A percentile compares a stretch with the other conserved stretches of the same genome.
These are phyloP conservation scores for Entophlyctis luteolus DNA, from an alignment of 192 early-diverging fungal genomes.

Conservation along the genomic window DNA sequence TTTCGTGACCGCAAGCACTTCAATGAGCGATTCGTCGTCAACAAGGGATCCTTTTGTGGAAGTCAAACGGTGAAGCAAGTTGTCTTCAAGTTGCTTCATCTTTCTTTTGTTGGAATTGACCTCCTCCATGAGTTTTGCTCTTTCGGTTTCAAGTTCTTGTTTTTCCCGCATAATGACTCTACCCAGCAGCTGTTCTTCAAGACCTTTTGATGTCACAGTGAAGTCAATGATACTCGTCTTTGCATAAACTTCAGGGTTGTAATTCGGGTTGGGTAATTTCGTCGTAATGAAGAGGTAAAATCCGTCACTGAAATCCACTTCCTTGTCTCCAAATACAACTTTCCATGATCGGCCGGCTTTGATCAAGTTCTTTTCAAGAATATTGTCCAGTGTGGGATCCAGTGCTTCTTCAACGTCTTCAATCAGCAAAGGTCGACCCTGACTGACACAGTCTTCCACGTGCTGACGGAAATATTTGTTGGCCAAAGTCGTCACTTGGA, in stretches of 20 bases:
- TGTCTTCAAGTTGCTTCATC: conserved; percentile 70
- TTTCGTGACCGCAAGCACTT: conserved; percentile 61
- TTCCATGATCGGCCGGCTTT: conserved; percentile 57
- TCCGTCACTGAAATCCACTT: conserved; percentile 56
- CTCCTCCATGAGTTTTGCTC: conserved; percentile 62
- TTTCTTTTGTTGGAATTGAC: conserved; percentile 64
- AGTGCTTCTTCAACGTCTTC: conserved; percentile 63
- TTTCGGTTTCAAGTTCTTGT: conserved; percentile 64
- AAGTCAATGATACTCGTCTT: conserved; percentile 65
- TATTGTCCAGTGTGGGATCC: conserved; percentile 64
- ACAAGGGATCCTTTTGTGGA: conserved; percentile 64
- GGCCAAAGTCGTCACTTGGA: conserved; percentile 49
- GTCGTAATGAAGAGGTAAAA: conserved; percentile 64
- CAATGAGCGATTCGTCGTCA: conserved; percentile 66
- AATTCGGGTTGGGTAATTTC: conserved; percentile 63
- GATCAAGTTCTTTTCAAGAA: conserved; percentile 61
- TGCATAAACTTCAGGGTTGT: conserved; percentile 64
- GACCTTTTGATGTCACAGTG: conserved; percentile 58
- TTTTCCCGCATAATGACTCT: conserved; percentile 65
- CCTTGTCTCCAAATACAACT: conserved; percentile 63
- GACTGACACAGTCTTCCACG: conserved; percentile 56
- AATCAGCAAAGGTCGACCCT: conserved; percentile 59
- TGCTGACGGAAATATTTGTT: conserved; percentile 64
- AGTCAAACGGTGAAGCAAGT: conserved; percentile 57
- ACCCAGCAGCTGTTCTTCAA: conserved; percentile 63